Evolutionary conservation across 169 alveolate species (phyloP).

Genomic region (Besnoitia besnoiti): DNA sequence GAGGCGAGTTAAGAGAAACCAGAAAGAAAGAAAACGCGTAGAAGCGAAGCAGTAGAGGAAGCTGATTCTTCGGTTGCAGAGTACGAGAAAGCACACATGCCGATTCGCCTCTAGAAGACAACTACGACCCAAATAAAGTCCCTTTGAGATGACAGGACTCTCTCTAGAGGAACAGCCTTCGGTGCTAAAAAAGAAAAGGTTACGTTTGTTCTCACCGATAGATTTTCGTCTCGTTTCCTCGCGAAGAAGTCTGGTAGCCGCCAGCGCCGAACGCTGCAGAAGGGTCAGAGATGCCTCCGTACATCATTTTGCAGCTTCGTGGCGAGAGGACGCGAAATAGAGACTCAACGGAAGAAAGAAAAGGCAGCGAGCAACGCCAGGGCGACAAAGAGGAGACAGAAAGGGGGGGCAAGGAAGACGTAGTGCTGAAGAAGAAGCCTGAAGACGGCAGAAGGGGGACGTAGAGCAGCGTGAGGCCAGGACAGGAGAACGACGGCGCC

Average conservation of each 20-base stretch:
- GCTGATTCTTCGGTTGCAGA: too few species aligned
- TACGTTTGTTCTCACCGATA: constrained; percentile 10
- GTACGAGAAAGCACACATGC: too few species aligned
- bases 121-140: too few species aligned
- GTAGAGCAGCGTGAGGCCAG: too few species aligned
- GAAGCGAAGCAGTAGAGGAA: too few species aligned
- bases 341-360: neutral
- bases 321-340: neutral
- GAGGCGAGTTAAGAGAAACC: too few species aligned
- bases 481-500: neutral
- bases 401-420: neutral
- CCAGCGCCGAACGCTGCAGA: neutral
- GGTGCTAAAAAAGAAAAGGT: too few species aligned
- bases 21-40: too few species aligned
- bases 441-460: neutral
- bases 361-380: neutral
- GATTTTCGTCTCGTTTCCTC: neutral
- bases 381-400: neutral
- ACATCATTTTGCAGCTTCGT: neutral
- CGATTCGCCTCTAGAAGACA: too few species aligned
- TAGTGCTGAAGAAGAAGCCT: neutral
- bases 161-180: too few species aligned
- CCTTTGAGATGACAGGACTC: too few species aligned
- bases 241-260: neutral
- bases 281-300: neutral